phyloP scores from a whole-genome alignment of 208 protist species.

The Novymonas esmeraldas region DNA sequence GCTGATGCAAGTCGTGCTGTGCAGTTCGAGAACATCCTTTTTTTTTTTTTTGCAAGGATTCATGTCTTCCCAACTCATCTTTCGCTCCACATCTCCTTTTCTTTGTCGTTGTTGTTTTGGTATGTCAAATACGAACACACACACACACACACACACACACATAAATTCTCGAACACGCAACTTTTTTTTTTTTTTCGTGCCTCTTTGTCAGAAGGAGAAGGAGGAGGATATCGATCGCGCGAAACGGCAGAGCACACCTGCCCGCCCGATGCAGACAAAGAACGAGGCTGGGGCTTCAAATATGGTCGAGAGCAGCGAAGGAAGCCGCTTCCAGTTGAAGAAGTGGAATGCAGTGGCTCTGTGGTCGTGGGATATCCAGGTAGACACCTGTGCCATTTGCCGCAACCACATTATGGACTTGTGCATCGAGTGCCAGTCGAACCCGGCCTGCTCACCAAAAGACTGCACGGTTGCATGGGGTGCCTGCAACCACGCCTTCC shows the following conservation, averaged over 20 bases:
- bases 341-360: slow-evolving; percentile 99
- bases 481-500: slow-evolving; percentile 98
- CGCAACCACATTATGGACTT: slow-evolving; percentile 99
- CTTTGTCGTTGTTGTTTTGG: too few relatives aligned
- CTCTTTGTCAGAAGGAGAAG: not conserved
- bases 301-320: slow-evolving; percentile 20
- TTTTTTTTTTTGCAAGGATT: too few relatives aligned
- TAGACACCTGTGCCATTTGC: slow-evolving; percentile 99
- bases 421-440: slow-evolving; percentile 98
- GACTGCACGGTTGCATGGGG: slow-evolving; percentile 99
- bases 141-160: too few relatives aligned
- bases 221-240: not conserved
- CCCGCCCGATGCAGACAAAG: slow-evolving; percentile 20
- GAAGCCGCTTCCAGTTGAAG: slow-evolving; percentile 90
- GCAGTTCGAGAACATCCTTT: too few relatives aligned
- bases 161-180: too few relatives aligned
- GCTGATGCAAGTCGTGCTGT: too few relatives aligned
- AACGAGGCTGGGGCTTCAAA: slow-evolving; percentile 10
- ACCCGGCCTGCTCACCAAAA: slow-evolving; percentile 87
- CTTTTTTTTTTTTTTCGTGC: too few relatives aligned
- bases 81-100: too few relatives aligned
- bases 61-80: too few relatives aligned
- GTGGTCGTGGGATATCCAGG: slow-evolving; percentile 98
- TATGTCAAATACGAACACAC: too few relatives aligned
- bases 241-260: not conserved